Evolutionary conservation across 1,284 basidiomycete genomes (phyloP).

Genomic region (Tilletia walkeri): DNA sequence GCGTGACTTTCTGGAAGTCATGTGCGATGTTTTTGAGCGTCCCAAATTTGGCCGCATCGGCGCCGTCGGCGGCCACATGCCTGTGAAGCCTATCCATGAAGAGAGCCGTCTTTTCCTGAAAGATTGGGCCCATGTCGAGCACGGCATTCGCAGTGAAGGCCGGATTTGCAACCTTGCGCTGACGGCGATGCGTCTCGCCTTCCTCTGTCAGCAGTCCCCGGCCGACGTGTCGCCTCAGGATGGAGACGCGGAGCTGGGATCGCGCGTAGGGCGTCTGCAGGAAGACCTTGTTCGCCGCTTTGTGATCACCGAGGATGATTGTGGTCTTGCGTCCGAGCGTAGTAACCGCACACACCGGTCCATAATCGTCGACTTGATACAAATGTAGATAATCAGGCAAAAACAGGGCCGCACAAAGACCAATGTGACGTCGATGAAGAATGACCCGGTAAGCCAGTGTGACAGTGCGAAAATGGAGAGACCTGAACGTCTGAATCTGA

Average conservation of each 20-base stretch:
- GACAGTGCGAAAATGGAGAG: too few species aligned
- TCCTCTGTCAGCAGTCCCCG: slow-evolving; percentile 3
- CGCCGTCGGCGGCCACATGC: neutral
- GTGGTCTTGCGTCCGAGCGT: neutral
- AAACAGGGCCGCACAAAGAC: too few species aligned
- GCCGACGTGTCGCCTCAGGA: slow-evolving; percentile 2
- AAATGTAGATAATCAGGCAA: too few species aligned
- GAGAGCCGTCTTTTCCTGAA: neutral
- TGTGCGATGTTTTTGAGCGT: neutral
- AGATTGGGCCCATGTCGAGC: neutral
- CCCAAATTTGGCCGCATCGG: neutral
- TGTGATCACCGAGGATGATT: neutral
- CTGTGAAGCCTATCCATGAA: neutral
- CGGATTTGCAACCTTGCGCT: slow-evolving; percentile 5
- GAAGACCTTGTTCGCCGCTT: neutral
- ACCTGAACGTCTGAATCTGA: too few species aligned
- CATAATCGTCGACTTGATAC: neutral
- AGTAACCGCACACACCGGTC: neutral
- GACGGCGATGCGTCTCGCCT: slow-evolving; percentile 1
- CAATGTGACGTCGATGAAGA: too few species aligned
- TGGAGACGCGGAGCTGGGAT: neutral
- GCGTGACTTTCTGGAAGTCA: neutral
- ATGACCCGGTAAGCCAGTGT: too few species aligned
- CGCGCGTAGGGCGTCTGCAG: slow-evolving; percentile 1
- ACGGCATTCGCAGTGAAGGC: slow-evolving; percentile 3